A percentile compares a stretch with the other conserved stretches of the same genome.
phyloP scores from a whole-genome alignment of 75 land plant genomes.

The Ceratopteris richardii region DNA sequence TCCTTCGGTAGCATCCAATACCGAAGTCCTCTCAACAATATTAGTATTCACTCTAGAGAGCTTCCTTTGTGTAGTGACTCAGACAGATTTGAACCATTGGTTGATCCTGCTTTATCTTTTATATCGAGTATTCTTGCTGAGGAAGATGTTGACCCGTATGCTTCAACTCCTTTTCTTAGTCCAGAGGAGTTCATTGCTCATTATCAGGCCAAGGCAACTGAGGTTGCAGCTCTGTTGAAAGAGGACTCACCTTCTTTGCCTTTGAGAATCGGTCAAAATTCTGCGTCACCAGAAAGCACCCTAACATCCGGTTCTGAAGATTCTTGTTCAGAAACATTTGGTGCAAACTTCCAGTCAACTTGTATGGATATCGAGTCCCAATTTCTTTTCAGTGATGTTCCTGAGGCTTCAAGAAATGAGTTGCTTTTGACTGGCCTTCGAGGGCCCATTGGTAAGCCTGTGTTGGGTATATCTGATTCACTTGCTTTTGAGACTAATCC shows the following conservation, averaged over 20 bases:
- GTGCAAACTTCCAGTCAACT: neutral
- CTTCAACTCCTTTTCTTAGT: neutral
- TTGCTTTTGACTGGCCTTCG: constrained; percentile 1
- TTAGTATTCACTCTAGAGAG: no score
- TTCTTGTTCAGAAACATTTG: neutral
- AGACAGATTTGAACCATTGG: neutral
- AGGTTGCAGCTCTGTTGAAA: constrained; percentile 3
- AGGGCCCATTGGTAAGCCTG: neutral
- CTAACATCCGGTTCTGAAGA: neutral
- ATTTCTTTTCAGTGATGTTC: neutral
- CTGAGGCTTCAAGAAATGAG: constrained; percentile 3
- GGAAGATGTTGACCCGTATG: neutral
- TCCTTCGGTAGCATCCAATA: no score
- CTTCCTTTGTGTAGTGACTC: neutral
- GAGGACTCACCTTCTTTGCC: constrained; percentile 1
- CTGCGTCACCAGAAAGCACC: neutral
- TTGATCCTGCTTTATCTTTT: constrained; percentile 5
- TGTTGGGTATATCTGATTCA: neutral
- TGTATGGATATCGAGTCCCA: neutral
- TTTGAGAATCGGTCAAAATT: neutral
- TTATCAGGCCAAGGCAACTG: constrained; percentile 6
- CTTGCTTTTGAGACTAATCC: neutral
- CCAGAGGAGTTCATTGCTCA: neutral
- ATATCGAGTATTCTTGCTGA: constrained; percentile 7
- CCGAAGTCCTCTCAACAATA: no score